Evolutionary conservation across 768 basidiomycete species (phyloP).

Genomic region (Russula foetens): DNA sequence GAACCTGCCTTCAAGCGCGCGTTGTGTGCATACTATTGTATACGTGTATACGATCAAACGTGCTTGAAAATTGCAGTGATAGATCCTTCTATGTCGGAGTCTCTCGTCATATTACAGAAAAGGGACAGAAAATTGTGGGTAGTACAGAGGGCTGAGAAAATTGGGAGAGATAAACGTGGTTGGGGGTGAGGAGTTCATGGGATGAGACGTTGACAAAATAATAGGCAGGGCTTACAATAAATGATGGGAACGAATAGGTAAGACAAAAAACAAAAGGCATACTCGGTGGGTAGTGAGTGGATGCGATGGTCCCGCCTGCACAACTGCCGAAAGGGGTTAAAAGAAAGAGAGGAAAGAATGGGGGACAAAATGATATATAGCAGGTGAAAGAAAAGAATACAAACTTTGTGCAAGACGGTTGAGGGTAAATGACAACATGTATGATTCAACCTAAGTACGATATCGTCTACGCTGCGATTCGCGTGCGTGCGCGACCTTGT

Average conservation of each 20-base stretch:
- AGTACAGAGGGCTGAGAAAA: not conserved
- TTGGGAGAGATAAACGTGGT: not conserved
- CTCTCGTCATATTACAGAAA: conserved; percentile 5
- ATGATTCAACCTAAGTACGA: not conserved
- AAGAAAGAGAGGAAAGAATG: not conserved
- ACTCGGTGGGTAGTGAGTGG: not conserved
- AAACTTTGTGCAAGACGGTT: not conserved
- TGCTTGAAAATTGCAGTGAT: not conserved
- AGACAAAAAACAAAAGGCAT: not conserved
- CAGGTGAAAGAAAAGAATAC: not conserved
- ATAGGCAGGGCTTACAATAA: not conserved
- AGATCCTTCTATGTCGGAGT: not conserved
- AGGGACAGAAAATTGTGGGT: not conserved
- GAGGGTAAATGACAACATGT: not conserved
- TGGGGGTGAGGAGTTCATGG: not conserved
- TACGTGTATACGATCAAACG: too few relatives aligned
- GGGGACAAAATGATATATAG: not conserved
- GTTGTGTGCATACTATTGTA: too few relatives aligned
- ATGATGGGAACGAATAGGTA: not conserved
- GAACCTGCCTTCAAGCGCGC: not conserved
- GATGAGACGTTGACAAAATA: not conserved
- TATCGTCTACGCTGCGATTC: not conserved
- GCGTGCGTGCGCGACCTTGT: conserved; percentile 50
- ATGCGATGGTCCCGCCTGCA: not conserved
- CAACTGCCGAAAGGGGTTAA: not conserved